phyloP scores from a whole-genome alignment of 139 green algal species.

The Picochlorum costavermella region DNA sequence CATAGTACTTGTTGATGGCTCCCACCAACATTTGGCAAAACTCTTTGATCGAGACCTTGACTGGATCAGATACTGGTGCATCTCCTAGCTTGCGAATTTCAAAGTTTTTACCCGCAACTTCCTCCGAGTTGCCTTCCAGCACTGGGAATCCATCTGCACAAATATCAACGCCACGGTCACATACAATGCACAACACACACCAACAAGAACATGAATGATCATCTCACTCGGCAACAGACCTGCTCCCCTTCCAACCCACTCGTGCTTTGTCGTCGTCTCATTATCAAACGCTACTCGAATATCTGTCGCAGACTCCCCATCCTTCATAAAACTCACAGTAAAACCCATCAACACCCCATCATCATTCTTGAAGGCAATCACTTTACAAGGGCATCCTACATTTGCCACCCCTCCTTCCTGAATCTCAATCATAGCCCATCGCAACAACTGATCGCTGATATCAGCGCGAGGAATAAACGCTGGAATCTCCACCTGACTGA shows the following conservation, averaged over 20 bases:
- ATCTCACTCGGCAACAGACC: slow-evolving; percentile 23
- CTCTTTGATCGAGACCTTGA: slow-evolving; percentile 43
- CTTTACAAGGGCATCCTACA: slow-evolving; percentile 43
- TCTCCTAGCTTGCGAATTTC: slow-evolving; percentile 51
- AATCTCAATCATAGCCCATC: slow-evolving; percentile 58
- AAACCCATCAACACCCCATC: slow-evolving; percentile 49
- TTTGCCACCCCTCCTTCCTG: slow-evolving; percentile 58
- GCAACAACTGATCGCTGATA: slow-evolving; percentile 71
- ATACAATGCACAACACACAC: neutral
- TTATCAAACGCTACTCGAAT: slow-evolving; percentile 65
- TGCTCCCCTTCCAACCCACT: slow-evolving; percentile 62
- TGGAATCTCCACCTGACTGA: slow-evolving; percentile 65
- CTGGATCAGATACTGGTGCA: slow-evolving; percentile 47
- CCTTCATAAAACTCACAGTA: slow-evolving; percentile 55
- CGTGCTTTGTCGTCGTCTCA: slow-evolving; percentile 45
- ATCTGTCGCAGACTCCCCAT: slow-evolving; percentile 47
- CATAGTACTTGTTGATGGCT: slow-evolving; percentile 78
- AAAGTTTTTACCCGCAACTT: slow-evolving; percentile 65
- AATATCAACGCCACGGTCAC: neutral
- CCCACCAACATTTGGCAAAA: slow-evolving; percentile 60
- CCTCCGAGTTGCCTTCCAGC: slow-evolving; percentile 54
- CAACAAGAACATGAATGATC: neutral
- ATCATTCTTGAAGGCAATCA: slow-evolving; percentile 15
- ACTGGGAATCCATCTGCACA: slow-evolving; percentile 59
- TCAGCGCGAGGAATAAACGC: slow-evolving; percentile 75